A percentile compares a stretch with the other conserved stretches of the same genome.
Evolutionary conservation across 306 rosid species (phyloP).

Genomic region (Fragaria iinumae): DNA sequence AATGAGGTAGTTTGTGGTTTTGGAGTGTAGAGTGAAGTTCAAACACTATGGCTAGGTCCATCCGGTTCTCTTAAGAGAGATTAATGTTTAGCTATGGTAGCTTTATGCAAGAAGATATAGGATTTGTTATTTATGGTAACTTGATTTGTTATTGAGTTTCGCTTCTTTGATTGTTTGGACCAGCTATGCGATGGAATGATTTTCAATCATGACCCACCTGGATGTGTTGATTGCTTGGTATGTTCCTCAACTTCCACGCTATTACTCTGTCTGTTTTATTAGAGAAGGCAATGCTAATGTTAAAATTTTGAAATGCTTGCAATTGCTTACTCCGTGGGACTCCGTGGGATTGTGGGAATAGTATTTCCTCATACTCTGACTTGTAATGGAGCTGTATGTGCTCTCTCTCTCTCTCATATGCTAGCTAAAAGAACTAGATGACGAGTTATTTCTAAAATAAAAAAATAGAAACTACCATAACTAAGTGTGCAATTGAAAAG

Average conservation of each 20-base stretch:
- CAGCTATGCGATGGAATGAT: conserved; percentile 93
- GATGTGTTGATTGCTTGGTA: conserved; percentile 87
- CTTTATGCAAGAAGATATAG: conserved; percentile 13
- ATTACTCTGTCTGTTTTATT: conserved; percentile 6
- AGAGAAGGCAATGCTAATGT: background rate
- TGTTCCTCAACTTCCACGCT: conserved; percentile 15
- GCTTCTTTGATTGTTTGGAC: conserved; percentile 39
- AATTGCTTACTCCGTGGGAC: background rate
- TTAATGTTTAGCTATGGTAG: background rate
- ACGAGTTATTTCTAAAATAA: background rate
- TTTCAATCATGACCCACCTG: conserved; percentile 89
- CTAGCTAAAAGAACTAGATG: background rate
- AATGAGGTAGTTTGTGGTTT: background rate
- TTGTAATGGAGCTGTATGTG: background rate
- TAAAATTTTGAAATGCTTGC: background rate
- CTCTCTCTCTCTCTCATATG: background rate
- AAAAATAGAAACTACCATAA: background rate
- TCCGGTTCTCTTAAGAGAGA: background rate
- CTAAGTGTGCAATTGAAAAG: background rate
- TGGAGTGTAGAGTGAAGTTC: conserved; percentile 11
- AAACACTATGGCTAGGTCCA: conserved; percentile 14
- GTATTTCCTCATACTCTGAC: background rate
- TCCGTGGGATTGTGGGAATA: background rate
- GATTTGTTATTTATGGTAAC: conserved; percentile 19
- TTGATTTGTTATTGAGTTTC: conserved; percentile 28